A percentile compares a stretch with the other conserved stretches of the same genome.
Conservation (phyloP, 305 asterid species). For the Withania somnifera region DNA sequence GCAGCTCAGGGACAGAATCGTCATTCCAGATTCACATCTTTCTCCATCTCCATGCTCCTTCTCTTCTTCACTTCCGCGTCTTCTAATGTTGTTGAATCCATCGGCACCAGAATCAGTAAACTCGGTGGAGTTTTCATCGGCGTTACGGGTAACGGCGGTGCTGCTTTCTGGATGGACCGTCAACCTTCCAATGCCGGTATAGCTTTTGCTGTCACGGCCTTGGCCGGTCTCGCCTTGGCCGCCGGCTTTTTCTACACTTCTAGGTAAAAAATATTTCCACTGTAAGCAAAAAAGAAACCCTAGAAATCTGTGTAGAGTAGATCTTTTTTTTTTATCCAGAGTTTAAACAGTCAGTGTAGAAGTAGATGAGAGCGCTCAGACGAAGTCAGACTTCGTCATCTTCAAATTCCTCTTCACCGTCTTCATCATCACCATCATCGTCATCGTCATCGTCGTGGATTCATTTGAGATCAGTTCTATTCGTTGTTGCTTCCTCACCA, state of each 20-base stretch:
- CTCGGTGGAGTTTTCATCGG: slow-evolving; percentile 25
- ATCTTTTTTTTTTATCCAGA: slow-evolving; percentile 1
- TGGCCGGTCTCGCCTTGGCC: slow-evolving; percentile 72
- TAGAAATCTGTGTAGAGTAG: slow-evolving; percentile 28
- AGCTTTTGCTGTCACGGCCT: slow-evolving; percentile 65
- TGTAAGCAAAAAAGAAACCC: slow-evolving; percentile 21
- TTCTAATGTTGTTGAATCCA: slow-evolving; percentile 22
- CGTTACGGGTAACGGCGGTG: slow-evolving; percentile 16
- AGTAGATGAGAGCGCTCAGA: slow-evolving; percentile 87
- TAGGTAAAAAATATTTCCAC: slow-evolving; percentile 40
- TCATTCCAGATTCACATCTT: background rate
- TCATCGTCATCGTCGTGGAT: slow-evolving; percentile 73
- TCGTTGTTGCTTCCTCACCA: slow-evolving; percentile 75
- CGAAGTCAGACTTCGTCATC: slow-evolving; percentile 84
- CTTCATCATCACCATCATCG: slow-evolving; percentile 63
- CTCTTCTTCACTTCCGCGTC: slow-evolving; percentile 11
- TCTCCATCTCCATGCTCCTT: slow-evolving; percentile 26
- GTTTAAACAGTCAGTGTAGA: slow-evolving; percentile 12
- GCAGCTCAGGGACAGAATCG: slow-evolving; percentile 28
- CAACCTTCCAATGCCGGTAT: slow-evolving; percentile 35
- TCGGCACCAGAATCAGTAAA: slow-evolving; percentile 26
- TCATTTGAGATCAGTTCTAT: slow-evolving; percentile 90
- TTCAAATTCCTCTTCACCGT: slow-evolving; percentile 57
- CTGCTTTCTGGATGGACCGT: slow-evolving; percentile 30
- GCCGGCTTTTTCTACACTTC: slow-evolving; percentile 55